Conservation (phyloP, 331 rosid genomes). For the Malus hybrid region DNA sequence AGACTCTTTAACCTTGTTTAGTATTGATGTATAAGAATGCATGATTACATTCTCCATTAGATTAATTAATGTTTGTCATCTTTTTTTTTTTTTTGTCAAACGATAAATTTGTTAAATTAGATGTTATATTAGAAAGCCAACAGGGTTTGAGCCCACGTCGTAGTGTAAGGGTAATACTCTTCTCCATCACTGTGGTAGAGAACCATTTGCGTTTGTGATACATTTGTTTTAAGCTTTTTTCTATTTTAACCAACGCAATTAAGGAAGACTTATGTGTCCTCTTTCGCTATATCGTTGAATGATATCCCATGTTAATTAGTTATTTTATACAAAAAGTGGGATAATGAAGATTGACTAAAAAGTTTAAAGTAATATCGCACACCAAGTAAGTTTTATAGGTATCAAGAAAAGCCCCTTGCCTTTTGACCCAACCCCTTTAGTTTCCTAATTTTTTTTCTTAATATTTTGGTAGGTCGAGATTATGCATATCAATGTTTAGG, state of each 20-base stretch:
- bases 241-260: neutral
- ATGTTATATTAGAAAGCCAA: too few relatives aligned
- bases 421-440: neutral
- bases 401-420: neutral
- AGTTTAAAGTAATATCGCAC: neutral
- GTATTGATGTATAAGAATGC: too few relatives aligned
- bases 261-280: neutral
- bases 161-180: too few relatives aligned
- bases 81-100: too few relatives aligned
- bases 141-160: too few relatives aligned
- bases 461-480: constrained; percentile 19
- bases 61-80: neutral
- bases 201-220: too few relatives aligned
- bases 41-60: neutral
- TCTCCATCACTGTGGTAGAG: too few relatives aligned
- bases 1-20: too few relatives aligned
- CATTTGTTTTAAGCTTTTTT: neutral
- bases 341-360: neutral
- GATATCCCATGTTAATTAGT: neutral
- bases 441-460: neutral
- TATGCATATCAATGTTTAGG: constrained; percentile 20
- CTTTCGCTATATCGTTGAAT: neutral
- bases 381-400: too few relatives aligned
- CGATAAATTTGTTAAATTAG: too few relatives aligned
- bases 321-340: neutral